phyloP scores from a whole-genome alignment of 2,329 filamentous ascomycete genomes.

The Colletotrichum filicis region DNA sequence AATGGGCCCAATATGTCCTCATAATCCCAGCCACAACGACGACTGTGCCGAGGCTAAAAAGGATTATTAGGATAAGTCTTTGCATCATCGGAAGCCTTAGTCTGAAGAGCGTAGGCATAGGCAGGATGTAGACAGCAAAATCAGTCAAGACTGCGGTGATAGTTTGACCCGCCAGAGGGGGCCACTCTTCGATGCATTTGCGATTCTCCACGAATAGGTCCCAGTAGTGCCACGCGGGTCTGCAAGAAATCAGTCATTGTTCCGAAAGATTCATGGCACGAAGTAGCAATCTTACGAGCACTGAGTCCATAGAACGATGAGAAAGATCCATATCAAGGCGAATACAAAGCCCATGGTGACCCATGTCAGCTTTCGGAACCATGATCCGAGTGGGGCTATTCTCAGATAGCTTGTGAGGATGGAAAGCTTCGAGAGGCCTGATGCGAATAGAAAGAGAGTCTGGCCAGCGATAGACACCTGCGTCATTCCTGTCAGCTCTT shows the following conservation, averaged over 20 bases:
- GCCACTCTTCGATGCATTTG: conserved; percentile 45
- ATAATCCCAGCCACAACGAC: conserved; percentile 50
- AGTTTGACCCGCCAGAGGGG: conserved; percentile 44
- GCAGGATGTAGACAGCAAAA: conserved; percentile 49
- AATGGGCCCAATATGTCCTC: conserved; percentile 48
- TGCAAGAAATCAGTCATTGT: background rate
- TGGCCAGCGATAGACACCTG: conserved; percentile 53
- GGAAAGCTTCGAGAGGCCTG: conserved; percentile 50
- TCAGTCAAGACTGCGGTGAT: conserved; percentile 46
- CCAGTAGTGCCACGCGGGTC: conserved; percentile 43
- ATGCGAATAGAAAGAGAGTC: conserved; percentile 51
- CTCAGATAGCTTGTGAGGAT: conserved; percentile 53
- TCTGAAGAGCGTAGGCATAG: conserved; percentile 47
- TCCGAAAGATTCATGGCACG: background rate
- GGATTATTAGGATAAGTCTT: conserved; percentile 46
- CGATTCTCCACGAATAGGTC: conserved; percentile 30
- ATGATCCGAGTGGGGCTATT: conserved; percentile 46
- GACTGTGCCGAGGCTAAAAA: conserved; percentile 50
- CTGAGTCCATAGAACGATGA: conserved; percentile 50
- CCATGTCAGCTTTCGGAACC: conserved; percentile 47
- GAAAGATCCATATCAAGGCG: conserved; percentile 43
- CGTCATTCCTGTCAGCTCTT: conserved; percentile 5
- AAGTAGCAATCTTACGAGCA: conserved; percentile 42
- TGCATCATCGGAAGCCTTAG: conserved; percentile 47
- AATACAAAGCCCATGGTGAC: conserved; percentile 42